These are phyloP conservation scores for Astrocystis sublimbata DNA, from an alignment of 495 filamentous ascomycete species.

Conservation along the genomic window DNA sequence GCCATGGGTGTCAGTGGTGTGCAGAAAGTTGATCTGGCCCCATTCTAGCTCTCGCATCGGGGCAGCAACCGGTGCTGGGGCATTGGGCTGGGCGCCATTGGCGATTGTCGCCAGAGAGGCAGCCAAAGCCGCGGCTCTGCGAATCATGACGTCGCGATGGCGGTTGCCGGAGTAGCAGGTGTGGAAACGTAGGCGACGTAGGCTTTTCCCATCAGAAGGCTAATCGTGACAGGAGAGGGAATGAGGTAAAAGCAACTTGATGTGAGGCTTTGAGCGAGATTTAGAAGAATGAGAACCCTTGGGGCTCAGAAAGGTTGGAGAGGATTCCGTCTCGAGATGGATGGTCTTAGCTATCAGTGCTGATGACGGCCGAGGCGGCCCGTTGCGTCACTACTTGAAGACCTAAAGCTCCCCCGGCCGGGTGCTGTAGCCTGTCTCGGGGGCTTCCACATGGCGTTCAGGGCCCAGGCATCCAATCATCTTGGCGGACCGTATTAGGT, in stretches of 20 bases:
- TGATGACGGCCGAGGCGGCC: neutral
- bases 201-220: conserved; percentile 8
- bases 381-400: neutral
- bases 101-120: conserved; percentile 35
- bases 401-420: neutral
- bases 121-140: conserved; percentile 25
- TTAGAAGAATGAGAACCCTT: too few species aligned
- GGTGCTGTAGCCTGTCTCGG: neutral
- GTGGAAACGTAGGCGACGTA: neutral
- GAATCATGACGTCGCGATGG: conserved; percentile 22
- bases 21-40: conserved; percentile 92
- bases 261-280: too few species aligned
- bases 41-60: conserved; percentile 82
- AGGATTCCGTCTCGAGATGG: too few species aligned
- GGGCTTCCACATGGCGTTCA: neutral
- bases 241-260: neutral
- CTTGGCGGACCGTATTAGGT: too few species aligned
- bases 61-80: conserved; percentile 73
- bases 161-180: neutral
- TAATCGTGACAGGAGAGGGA: neutral
- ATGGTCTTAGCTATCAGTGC: neutral
- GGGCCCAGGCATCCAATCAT: too few species aligned
- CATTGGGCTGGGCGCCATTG: conserved; percentile 72
- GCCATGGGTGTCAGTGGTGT: conserved; percentile 93
- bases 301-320: too few species aligned